Percentiles rank a stretch among this genome's conserved stretches.
Conservation (phyloP, 2,329 filamentous ascomycete species). For the Monilinia aucupariae region DNA sequence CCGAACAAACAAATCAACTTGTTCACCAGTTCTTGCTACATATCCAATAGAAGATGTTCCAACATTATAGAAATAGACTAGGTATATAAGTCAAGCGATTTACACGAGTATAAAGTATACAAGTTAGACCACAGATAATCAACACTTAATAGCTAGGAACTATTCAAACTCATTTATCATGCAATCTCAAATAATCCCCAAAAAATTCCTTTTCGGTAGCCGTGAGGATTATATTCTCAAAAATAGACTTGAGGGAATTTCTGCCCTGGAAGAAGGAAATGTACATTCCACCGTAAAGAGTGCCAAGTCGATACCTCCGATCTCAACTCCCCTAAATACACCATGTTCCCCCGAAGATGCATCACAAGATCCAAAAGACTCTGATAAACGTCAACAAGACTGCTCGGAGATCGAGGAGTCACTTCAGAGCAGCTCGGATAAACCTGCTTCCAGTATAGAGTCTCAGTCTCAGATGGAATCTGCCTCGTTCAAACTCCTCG, state of each 20-base stretch:
- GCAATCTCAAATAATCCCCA: background rate
- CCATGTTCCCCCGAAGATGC: background rate
- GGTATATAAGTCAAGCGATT: background rate
- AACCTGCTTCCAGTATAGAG: background rate
- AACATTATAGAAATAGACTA: background rate
- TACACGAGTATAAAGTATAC: background rate
- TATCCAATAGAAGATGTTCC: background rate
- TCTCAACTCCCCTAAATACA: background rate
- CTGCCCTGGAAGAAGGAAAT: background rate
- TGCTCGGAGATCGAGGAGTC: background rate
- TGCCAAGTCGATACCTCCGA: background rate
- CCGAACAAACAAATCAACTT: background rate
- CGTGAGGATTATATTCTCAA: slow-evolving; percentile 1
- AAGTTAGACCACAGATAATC: background rate
- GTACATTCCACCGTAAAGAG: background rate
- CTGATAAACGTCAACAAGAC: background rate
- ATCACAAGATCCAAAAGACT: background rate
- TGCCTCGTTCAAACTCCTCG: background rate
- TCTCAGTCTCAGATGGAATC: background rate
- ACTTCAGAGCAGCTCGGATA: background rate
- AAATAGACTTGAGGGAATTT: background rate
- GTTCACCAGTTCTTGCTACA: background rate
- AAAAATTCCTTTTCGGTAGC: background rate
- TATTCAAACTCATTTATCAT: background rate
- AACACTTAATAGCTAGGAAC: background rate